Evolutionary conservation across 73 alveolate genomes (phyloP), one percentile per base, ranked within the genome.

Genomic region (Strombidium stylifer): DNA sequence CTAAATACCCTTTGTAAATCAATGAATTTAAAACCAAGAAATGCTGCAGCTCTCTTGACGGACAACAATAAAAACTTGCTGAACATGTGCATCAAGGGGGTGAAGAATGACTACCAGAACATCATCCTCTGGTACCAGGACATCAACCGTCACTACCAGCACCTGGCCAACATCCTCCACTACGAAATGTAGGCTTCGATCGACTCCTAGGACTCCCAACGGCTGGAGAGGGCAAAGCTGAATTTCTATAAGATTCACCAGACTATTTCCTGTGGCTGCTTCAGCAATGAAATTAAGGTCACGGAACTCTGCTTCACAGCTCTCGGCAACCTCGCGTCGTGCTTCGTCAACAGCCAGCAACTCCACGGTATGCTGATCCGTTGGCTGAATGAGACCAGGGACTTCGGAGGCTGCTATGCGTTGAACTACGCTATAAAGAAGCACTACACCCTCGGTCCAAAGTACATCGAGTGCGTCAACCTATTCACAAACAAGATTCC

Each of bases 81-180:
- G 27, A 96, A 91, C 64, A 40, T 89, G n/a, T 67, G 75, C 15
- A 94, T 89, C 14, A 91, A 87, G 65, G 98, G 98, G 24, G 85
- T 91, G 53, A 91, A 91, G 52, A 90, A 93, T 11, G 91, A 86
- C 64, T 91, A 82, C 49, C 92, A 76, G 64, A 91, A 94, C 8
- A 60, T 91, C 16, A 54, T 70, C 6, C 47, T 62, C 28, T 91
- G 93, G 89, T 68, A 74, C 67, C 39, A 82, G 30, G 97, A 90
- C 23, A 55, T 90, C 15, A 76, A 90, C 48, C 60, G 81, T 11
- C 72, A 81, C 26, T 53, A 81, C 8, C 50, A 80, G 46, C 71
- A 67, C 34, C 54, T 78, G 27, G 53, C 76, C 15, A 68, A 39
- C 19, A 39, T 78, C 8, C 48, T 78, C 5, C 59, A 65, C 12